Evolutionary conservation across 2,329 filamentous ascomycete species (phyloP).

Genomic region (Lasiodiplodia hormozganensis): DNA sequence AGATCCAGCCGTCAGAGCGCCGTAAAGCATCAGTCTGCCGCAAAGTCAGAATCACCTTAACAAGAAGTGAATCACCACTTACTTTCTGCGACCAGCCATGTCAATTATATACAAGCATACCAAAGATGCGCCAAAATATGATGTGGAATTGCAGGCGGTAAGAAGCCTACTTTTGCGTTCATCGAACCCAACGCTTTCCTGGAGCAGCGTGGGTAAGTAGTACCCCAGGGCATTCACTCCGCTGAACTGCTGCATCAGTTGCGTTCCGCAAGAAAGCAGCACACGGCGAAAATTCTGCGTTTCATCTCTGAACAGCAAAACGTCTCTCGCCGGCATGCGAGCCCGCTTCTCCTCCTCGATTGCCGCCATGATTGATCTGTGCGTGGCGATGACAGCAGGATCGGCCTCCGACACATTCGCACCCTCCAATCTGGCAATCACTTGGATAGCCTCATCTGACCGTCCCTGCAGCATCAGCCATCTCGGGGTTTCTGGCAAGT

Average conservation of each 20-base stretch:
- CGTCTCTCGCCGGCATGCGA: constrained; percentile 31
- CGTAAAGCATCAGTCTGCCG: not conserved
- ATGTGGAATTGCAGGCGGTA: constrained; percentile 35
- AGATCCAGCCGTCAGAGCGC: not conserved
- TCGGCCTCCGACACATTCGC: constrained; percentile 27
- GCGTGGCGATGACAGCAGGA: constrained; percentile 26
- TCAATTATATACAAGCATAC: constrained; percentile 37
- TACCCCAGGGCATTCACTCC: constrained; percentile 32
- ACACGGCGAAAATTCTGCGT: constrained; percentile 30
- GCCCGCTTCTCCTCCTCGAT: constrained; percentile 31
- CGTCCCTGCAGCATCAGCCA: constrained; percentile 62
- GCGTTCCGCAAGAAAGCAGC: constrained; percentile 31
- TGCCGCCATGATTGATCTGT: constrained; percentile 31
- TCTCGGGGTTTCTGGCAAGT: constrained; percentile 62
- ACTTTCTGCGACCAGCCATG: constrained; percentile 7
- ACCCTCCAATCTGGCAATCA: constrained; percentile 44
- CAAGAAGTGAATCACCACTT: not conserved
- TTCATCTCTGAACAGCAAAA: constrained; percentile 29
- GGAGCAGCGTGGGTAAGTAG: constrained; percentile 33
- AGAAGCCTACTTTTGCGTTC: constrained; percentile 32
- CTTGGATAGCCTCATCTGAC: constrained; percentile 55
- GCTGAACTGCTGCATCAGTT: constrained; percentile 33
- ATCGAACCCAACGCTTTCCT: constrained; percentile 31
- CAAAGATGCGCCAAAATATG: constrained; percentile 35
- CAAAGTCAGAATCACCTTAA: not conserved